phyloP scores from a whole-genome alignment of 805 yeast genomes.

The Candida vartiovaarae region DNA sequence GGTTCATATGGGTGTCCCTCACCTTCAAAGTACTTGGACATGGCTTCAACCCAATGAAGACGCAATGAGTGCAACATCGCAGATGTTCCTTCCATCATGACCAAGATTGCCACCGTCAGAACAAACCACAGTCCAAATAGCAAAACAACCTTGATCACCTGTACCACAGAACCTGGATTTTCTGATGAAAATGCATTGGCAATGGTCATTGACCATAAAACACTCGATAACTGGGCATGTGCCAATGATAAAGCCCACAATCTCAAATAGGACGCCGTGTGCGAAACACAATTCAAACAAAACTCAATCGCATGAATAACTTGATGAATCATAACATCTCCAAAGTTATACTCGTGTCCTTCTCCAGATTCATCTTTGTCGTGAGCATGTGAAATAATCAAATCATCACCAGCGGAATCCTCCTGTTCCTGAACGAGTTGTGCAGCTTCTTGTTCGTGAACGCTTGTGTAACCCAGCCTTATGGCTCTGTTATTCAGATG shows the following conservation, averaged over 20 bases:
- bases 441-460: slow-evolving; percentile 27
- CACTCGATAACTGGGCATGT: slow-evolving; percentile 93
- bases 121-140: slow-evolving; percentile 94
- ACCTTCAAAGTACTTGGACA: slow-evolving; percentile 97
- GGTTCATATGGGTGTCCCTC: slow-evolving; percentile 91
- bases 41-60: slow-evolving; percentile 98
- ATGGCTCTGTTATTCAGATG: slow-evolving; percentile 45
- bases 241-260: slow-evolving; percentile 97
- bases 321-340: slow-evolving; percentile 94
- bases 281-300: slow-evolving; percentile 96
- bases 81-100: slow-evolving; percentile 97
- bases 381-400: slow-evolving; percentile 35
- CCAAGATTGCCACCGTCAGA: slow-evolving; percentile 84
- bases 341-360: slow-evolving; percentile 62
- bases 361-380: not conserved
- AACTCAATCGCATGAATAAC: slow-evolving; percentile 97
- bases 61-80: slow-evolving; percentile 99
- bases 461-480: slow-evolving; percentile 44
- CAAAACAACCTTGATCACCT: slow-evolving; percentile 68
- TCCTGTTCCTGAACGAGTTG: slow-evolving; percentile 26
- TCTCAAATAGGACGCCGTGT: slow-evolving; percentile 93
- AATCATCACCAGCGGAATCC: slow-evolving; percentile 46
- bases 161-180: slow-evolving; percentile 43
- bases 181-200: slow-evolving; percentile 59
- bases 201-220: slow-evolving; percentile 93